Percentiles rank a stretch among this genome's conserved stretches.
Evolutionary conservation across 2,329 filamentous ascomycete species (phyloP).

Genomic region (Epichloe bromicola): DNA sequence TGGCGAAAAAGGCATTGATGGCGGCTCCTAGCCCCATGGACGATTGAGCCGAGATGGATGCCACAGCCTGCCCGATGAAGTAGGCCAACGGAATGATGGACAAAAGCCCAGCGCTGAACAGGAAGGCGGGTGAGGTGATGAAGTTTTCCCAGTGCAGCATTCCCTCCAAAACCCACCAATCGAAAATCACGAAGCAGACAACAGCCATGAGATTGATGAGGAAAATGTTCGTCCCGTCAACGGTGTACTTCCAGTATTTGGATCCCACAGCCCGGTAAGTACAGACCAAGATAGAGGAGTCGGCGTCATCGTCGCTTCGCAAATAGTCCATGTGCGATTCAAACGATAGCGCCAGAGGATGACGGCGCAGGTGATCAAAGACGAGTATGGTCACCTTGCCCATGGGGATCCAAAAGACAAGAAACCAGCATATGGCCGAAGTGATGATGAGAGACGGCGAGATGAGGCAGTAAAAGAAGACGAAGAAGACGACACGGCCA

Average conservation of each 20-base stretch:
- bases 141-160: slow-evolving; percentile 56
- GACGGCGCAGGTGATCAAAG: slow-evolving; percentile 81
- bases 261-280: slow-evolving; percentile 90
- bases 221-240: slow-evolving; percentile 98
- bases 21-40: slow-evolving; percentile 96
- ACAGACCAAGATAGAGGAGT: slow-evolving; percentile 82
- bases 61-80: slow-evolving; percentile 96
- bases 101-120: slow-evolving; percentile 72
- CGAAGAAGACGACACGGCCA: slow-evolving; percentile 87
- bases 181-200: slow-evolving; percentile 87
- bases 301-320: slow-evolving; percentile 55
- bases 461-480: slow-evolving; percentile 89
- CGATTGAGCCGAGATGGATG: slow-evolving; percentile 95
- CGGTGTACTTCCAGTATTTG: slow-evolving; percentile 98
- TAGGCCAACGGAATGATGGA: slow-evolving; percentile 96
- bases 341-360: slow-evolving; percentile 86
- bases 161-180: slow-evolving; percentile 68
- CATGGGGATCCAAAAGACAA: slow-evolving; percentile 98
- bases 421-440: slow-evolving; percentile 82
- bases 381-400: slow-evolving; percentile 85
- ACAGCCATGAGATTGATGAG: slow-evolving; percentile 92
- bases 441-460: slow-evolving; percentile 76
- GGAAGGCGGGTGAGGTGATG: slow-evolving; percentile 70
- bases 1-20: slow-evolving; percentile 97
- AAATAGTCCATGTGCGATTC: slow-evolving; percentile 72